A percentile compares a stretch with the other conserved stretches of the same genome.
These are phyloP conservation scores for Debaryomyces coudertii DNA, from an alignment of 1,139 yeast species.

Conservation along the genomic window DNA sequence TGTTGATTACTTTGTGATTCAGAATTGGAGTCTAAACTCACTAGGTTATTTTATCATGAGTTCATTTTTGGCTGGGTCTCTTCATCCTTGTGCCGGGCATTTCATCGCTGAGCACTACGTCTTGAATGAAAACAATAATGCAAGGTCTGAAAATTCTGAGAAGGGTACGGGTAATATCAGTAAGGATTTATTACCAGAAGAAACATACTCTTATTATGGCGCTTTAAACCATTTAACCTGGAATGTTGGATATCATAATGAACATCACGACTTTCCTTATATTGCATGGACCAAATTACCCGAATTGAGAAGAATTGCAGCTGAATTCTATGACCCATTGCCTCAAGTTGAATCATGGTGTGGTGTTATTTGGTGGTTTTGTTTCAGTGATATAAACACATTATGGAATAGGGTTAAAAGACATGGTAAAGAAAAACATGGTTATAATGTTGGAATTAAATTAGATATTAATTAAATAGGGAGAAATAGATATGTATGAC, in stretches of 20 bases:
- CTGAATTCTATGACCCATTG: constrained; percentile 79
- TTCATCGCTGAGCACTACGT: constrained; percentile 93
- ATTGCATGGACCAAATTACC: constrained; percentile 88
- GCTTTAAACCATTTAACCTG: constrained; percentile 74
- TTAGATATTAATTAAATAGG: constrained; percentile 3
- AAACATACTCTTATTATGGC: constrained; percentile 90
- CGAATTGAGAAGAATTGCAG: constrained; percentile 63
- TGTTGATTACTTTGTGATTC: constrained; percentile 61
- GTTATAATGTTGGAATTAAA: constrained; percentile 23
- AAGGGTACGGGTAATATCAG: constrained; percentile 29
- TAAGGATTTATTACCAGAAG: constrained; percentile 55
- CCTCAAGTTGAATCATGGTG: constrained; percentile 82
- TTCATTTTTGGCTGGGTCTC: constrained; percentile 85
- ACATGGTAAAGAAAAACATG: constrained; percentile 43
- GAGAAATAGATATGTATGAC: constrained; percentile 2
- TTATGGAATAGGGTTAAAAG: constrained; percentile 85
- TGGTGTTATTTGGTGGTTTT: constrained; percentile 73
- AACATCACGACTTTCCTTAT: constrained; percentile 94
- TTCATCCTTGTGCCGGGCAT: constrained; percentile 95
- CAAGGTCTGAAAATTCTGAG: constrained; percentile 20
- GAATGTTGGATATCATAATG: constrained; percentile 94
- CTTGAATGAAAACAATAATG: constrained; percentile 59
- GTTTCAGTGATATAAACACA: constrained; percentile 65
- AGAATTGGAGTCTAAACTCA: constrained; percentile 64
- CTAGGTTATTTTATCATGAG: constrained; percentile 70